Conservation (phyloP, 2,329 filamentous ascomycete species). For the Teratosphaeria nubilosa region DNA sequence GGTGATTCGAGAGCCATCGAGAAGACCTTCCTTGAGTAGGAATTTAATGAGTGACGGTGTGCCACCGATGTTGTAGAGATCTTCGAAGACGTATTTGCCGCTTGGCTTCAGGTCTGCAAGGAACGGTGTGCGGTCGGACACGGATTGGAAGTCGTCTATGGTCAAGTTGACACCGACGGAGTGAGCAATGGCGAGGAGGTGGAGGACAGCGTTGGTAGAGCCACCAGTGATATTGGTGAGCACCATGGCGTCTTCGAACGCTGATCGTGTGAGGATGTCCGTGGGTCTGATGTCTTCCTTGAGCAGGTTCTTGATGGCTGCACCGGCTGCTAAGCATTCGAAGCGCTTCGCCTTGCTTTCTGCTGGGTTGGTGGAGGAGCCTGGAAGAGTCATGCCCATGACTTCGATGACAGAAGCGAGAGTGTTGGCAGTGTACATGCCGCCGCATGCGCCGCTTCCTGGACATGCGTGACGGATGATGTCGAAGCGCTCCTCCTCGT, state of each 20-base stretch:
- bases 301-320: slow-evolving; percentile 41
- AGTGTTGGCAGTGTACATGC: slow-evolving; percentile 55
- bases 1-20: slow-evolving; percentile 40
- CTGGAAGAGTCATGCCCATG: slow-evolving; percentile 42
- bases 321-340: slow-evolving; percentile 40
- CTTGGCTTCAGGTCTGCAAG: slow-evolving; percentile 43
- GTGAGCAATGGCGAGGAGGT: slow-evolving; percentile 43
- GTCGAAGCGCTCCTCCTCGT: slow-evolving; percentile 82
- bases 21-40: slow-evolving; percentile 39
- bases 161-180: slow-evolving; percentile 39
- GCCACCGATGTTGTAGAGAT: slow-evolving; percentile 47
- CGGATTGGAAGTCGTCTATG: slow-evolving; percentile 42
- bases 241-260: slow-evolving; percentile 43
- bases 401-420: slow-evolving; percentile 42
- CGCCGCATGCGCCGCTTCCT: slow-evolving; percentile 72
- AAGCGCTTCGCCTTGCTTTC: slow-evolving; percentile 41
- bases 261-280: slow-evolving; percentile 40
- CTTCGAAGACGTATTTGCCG: slow-evolving; percentile 47
- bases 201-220: slow-evolving; percentile 42
- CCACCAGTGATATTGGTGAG: slow-evolving; percentile 41
- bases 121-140: slow-evolving; percentile 41
- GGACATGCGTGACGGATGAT: slow-evolving; percentile 89
- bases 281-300: slow-evolving; percentile 41
- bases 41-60: slow-evolving; percentile 42
- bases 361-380: slow-evolving; percentile 42